phyloP scores from a whole-genome alignment of 2,329 filamentous ascomycete genomes.

The Ceratocystis diversiconidia region DNA sequence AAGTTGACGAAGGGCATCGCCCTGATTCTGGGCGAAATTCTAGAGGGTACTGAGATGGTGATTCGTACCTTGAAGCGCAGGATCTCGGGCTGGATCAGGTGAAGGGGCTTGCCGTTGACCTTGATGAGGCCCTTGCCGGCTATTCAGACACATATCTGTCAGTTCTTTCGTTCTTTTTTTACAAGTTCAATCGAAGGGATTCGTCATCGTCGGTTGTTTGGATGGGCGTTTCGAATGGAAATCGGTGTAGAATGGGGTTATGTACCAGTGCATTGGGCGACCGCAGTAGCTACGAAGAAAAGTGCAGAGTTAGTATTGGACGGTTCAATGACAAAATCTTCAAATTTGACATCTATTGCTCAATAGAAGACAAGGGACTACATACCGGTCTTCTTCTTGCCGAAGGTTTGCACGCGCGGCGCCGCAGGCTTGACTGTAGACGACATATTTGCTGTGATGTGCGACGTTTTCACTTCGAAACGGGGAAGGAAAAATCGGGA shows the following conservation, averaged over 20 bases:
- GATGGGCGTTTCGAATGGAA: slow-evolving; percentile 4
- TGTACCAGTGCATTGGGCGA: slow-evolving; percentile 73
- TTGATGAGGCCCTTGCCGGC: slow-evolving; percentile 66
- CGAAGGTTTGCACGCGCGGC: slow-evolving; percentile 92
- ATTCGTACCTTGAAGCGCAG: slow-evolving; percentile 82
- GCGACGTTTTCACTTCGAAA: slow-evolving; percentile 21
- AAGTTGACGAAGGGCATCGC: neutral
- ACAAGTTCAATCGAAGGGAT: neutral
- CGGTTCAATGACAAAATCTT: neutral
- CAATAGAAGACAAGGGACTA: neutral
- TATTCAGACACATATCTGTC: slow-evolving; percentile 20
- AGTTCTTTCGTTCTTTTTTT: neutral
- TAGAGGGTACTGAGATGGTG: neutral
- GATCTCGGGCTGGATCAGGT: slow-evolving; percentile 88
- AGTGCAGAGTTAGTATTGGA: neutral
- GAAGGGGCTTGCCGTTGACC: slow-evolving; percentile 94
- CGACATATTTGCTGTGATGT: slow-evolving; percentile 49
- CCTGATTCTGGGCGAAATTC: neutral
- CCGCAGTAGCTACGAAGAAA: slow-evolving; percentile 44
- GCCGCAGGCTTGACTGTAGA: slow-evolving; percentile 30
- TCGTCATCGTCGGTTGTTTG: slow-evolving; percentile 8
- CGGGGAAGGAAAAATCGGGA: slow-evolving; percentile 19
- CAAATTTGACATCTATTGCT: neutral
- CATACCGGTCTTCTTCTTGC: slow-evolving; percentile 77
- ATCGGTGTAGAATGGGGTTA: slow-evolving; percentile 11